Evolutionary conservation across 257 asterid species (phyloP).

Genomic region (Salvia hispanica): DNA sequence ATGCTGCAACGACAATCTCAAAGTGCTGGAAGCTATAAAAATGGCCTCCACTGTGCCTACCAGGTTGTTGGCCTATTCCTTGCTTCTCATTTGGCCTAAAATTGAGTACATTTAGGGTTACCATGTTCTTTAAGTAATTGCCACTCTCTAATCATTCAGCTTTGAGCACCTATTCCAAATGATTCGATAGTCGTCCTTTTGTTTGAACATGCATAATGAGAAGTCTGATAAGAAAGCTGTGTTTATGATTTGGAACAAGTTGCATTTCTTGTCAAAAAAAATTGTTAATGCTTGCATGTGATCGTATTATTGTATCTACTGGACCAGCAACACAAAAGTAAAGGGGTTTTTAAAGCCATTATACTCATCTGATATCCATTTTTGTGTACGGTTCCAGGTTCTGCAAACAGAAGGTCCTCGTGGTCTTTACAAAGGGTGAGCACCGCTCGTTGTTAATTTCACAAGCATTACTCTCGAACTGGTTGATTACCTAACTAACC

Average conservation of each 20-base stretch:
- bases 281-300: background rate
- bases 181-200: background rate
- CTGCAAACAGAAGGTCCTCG: constrained; percentile 81
- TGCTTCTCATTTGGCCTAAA: constrained; percentile 20
- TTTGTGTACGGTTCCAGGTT: constrained; percentile 56
- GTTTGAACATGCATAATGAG: constrained; percentile 13
- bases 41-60: constrained; percentile 84
- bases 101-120: constrained; percentile 9
- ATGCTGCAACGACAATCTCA: constrained; percentile 86
- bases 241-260: constrained; percentile 19
- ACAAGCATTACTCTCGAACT: constrained; percentile 14
- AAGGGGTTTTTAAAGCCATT: background rate
- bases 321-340: background rate
- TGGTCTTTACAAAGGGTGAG: constrained; percentile 97
- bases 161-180: background rate
- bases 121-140: constrained; percentile 8
- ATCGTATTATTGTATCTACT: background rate
- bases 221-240: constrained; percentile 5
- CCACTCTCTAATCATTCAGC: constrained; percentile 24
- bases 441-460: constrained; percentile 3
- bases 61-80: constrained; percentile 68
- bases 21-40: constrained; percentile 62
- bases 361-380: constrained; percentile 22
- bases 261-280: background rate
- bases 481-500: background rate